Conservation (phyloP, 352 stramenopile species). For the Phytophthora colocasiae region DNA sequence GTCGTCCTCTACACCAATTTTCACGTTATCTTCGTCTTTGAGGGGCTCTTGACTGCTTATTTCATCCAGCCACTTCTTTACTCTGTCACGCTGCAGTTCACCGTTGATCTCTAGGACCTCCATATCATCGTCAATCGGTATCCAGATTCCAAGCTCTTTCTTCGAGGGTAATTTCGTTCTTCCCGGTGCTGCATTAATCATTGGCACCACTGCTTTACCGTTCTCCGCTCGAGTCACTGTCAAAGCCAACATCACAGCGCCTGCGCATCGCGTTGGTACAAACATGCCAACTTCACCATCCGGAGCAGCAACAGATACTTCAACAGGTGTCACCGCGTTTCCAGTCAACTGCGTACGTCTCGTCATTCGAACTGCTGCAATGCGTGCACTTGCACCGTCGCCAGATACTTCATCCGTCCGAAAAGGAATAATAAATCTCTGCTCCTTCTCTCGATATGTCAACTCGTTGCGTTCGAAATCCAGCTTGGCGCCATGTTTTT, state of each 20-base stretch:
- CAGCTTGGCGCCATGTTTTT: background rate
- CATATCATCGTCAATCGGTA: background rate
- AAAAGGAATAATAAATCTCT: background rate
- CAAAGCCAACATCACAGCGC: background rate
- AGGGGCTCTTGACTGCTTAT: background rate
- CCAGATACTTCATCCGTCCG: background rate
- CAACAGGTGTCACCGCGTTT: background rate
- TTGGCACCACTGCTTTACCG: background rate
- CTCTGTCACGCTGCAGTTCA: background rate
- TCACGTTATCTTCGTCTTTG: background rate
- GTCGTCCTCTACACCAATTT: background rate
- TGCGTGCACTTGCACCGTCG: background rate
- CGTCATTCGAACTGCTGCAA: background rate
- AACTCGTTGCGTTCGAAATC: slow-evolving; percentile 1
- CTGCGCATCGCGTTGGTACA: background rate
- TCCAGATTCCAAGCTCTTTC: background rate
- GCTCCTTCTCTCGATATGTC: background rate
- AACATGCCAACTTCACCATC: slow-evolving; percentile 4
- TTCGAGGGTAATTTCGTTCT: background rate
- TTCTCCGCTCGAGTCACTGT: background rate
- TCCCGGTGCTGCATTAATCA: background rate
- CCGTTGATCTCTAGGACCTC: background rate
- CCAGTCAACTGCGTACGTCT: background rate
- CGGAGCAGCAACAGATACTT: background rate
- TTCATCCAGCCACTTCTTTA: background rate